Evolutionary conservation across 352 stramenopile genomes (phyloP), one percentile per base, ranked within the genome.

Genomic region (Phytopythium sindhum): DNA sequence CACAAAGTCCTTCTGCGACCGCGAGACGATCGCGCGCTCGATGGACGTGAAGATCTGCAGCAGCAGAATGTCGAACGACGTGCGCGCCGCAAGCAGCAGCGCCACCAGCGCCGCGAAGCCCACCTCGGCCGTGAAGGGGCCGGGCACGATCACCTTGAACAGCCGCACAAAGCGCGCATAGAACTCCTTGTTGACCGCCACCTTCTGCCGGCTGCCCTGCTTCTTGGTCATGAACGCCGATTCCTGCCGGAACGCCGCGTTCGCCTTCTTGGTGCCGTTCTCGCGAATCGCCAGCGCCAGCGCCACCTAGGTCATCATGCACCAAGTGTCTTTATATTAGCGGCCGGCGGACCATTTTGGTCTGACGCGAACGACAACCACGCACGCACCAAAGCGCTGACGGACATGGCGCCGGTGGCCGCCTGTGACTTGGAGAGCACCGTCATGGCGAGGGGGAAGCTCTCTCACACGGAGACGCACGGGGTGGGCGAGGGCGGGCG

Each of bases 201-300:
- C 80, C 33, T 80, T 84, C 23, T 88, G 73, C n/a, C 79, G 76
- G 57, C 70, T 83, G 57, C 78, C 81, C 17, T 87, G 74, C 66
- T 89, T 90, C 69, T 90, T 89, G 41, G 78, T 88, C 71, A 88
- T 89, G 60, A 86, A 91, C 64, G 89, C 72, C 50, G 84, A 91
- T 55, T 93, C 78, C 37, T 79, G 53, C 5, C 59, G 56, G 45
- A 82, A 77, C 33, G 69, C 80, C 5, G 64, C 72, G 61, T 81
- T 85, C 11, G 81, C 77, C 12, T 73, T 72, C 51, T 81, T 76
- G 29, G 86, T 80, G 3, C 84, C 84, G 58, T 88, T 72, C 58
- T 87, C 66, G 45, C 80, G 84, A 64, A 93, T 91, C 17, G 75
- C 81, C 14, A 93, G 66, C 29, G 81, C 82, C 52, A 90, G 39